Evolutionary conservation across 2,329 filamentous ascomycete species (phyloP).

Genomic region (Blumeriella jaapii): DNA sequence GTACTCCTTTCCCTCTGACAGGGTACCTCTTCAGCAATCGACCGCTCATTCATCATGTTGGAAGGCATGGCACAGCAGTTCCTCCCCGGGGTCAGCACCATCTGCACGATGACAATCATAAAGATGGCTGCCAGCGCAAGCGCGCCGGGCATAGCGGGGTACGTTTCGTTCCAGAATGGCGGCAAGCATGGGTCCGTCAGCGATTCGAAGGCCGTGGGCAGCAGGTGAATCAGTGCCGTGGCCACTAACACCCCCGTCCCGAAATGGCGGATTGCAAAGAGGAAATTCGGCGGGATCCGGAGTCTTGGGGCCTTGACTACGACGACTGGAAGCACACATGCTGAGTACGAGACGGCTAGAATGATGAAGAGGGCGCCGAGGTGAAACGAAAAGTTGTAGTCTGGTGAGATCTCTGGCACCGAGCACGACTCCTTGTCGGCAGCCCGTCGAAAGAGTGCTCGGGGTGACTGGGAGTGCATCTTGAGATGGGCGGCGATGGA

Average conservation of each 20-base stretch:
- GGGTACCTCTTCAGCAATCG: not conserved
- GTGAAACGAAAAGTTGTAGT: constrained; percentile 5
- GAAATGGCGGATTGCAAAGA: constrained; percentile 30
- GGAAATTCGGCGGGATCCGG: constrained; percentile 1
- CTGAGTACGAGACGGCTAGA: constrained; percentile 3
- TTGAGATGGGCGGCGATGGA: no score
- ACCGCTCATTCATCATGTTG: constrained; percentile 1
- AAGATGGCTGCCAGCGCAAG: constrained; percentile 5
- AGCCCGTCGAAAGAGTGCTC: constrained; percentile 2
- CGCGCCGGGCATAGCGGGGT: constrained; percentile 5
- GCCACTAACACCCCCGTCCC: constrained; percentile 75
- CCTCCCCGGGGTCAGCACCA: constrained; percentile 4
- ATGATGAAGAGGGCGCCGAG: constrained; percentile 6
- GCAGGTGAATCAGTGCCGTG: constrained; percentile 64
- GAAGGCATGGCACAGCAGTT: constrained; percentile 4
- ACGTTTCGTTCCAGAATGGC: constrained; percentile 4
- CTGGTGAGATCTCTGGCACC: constrained; percentile 1
- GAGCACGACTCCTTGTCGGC: not conserved
- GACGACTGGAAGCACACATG: constrained; percentile 4
- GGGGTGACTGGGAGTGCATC: constrained; percentile 1
- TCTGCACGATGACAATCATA: constrained; percentile 3
- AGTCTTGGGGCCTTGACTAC: constrained; percentile 1
- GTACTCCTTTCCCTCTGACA: not conserved
- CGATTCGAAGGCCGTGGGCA: constrained; percentile 50
- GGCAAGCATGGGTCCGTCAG: constrained; percentile 37